Conservation (phyloP, 2,329 filamentous ascomycete species). For the Colletotrichum lentis region DNA sequence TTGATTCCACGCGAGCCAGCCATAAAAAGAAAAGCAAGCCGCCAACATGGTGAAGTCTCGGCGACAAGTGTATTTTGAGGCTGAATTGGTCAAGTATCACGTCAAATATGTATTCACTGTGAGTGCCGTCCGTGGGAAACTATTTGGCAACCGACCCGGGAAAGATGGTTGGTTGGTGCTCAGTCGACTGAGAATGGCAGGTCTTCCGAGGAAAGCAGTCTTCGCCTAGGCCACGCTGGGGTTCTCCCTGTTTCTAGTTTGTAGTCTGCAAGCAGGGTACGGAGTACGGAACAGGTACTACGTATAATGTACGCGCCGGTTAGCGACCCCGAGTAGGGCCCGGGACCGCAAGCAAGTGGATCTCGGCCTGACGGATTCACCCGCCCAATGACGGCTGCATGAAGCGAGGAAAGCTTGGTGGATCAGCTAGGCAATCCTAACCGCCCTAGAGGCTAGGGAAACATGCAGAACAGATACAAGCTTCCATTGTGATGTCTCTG, state of each 20-base stretch:
- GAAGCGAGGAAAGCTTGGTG: not conserved
- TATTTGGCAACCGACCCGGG: not conserved
- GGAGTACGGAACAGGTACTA: too few relatives aligned
- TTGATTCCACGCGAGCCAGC: not conserved
- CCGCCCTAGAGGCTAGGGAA: too few relatives aligned
- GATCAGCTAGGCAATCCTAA: not conserved
- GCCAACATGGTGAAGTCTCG: not conserved
- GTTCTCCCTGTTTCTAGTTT: not conserved
- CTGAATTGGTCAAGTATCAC: not conserved
- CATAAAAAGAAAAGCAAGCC: not conserved
- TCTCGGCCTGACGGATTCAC: conserved; percentile 4
- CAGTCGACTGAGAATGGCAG: not conserved
- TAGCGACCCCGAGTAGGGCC: not conserved
- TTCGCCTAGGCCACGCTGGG: not conserved
- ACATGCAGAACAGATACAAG: too few relatives aligned
- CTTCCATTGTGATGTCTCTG: too few relatives aligned
- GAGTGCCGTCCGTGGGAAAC: not conserved
- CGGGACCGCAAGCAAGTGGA: not conserved
- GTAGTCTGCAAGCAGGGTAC: not conserved
- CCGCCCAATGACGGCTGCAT: not conserved
- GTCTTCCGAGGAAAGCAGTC: not conserved
- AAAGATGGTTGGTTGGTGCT: too few relatives aligned
- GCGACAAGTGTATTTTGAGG: not conserved
- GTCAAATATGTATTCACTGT: not conserved
- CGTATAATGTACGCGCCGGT: not conserved